Evolutionary conservation across 2,329 filamentous ascomycete species (phyloP), one percentile per base, ranked within the genome.

Genomic region (Fusarium udum): DNA sequence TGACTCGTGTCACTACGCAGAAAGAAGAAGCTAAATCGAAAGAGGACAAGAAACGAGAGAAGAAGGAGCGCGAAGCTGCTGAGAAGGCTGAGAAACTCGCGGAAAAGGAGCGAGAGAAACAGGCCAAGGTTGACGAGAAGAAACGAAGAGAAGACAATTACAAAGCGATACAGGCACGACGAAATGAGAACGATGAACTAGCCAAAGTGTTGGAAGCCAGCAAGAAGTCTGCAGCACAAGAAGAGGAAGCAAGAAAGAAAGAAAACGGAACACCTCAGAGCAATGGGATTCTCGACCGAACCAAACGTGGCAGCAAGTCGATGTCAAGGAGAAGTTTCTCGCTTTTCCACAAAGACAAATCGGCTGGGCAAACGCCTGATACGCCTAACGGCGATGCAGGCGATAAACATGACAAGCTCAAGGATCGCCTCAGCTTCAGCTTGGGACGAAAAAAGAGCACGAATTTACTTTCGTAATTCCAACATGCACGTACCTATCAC

Each of bases 281-380:
- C 36, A 67, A 74, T 36, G 84, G 85, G 10, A 85, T 90, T 36
- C 83, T 96, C 46, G 90, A 89, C 77, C 87, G 93, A 49, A 91
- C 93, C 72, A 89, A 91, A 75, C 87, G 91, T 61, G 90, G 90
- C 15, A 94, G 92, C 80, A 95, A 93, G 84, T 95, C 93, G 72
- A 88, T 97, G 84, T 89, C 93, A 55, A 90, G 92, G 71, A 94
- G 92, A 81, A 92, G 93, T 74, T 91, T 93, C 77, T 89, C 88
- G 37, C 92, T 93, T 78, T 83, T 92, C 46, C 77, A 87, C 75
- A 90, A 89, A 69, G 87, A 89, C 69, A 87, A 84, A 79, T 75
- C 70, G 74, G 78, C 69, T 31, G 75, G 75, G 31, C 78, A 75
- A 26, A 75, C 78, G 39, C 42, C 72, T n/a, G 62, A 67, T 31